Evolutionary conservation across 805 yeast genomes (phyloP).

Genomic region (Myxozyma monticola): DNA sequence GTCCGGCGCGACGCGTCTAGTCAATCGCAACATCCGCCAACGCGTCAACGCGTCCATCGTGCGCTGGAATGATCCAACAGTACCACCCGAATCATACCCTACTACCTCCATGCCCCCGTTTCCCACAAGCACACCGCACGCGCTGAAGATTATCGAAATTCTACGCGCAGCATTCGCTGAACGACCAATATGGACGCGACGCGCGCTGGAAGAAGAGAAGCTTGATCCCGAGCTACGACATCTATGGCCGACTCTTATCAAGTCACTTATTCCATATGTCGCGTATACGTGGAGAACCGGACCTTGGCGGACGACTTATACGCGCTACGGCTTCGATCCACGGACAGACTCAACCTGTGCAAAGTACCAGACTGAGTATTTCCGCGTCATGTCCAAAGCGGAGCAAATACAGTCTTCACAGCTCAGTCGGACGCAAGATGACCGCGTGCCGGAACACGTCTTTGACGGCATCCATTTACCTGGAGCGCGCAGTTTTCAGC

Average conservation of each 20-base stretch:
- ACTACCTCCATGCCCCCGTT: slow-evolving; percentile 37
- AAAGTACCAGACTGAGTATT: slow-evolving; percentile 80
- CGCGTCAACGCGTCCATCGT: slow-evolving; percentile 39
- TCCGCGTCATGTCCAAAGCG: slow-evolving; percentile 48
- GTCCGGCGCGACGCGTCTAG: slow-evolving; percentile 39
- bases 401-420: slow-evolving; percentile 22
- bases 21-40: slow-evolving; percentile 37
- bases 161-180: slow-evolving; percentile 53
- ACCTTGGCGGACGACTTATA: slow-evolving; percentile 90
- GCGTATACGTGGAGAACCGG: slow-evolving; percentile 83
- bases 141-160: slow-evolving; percentile 37
- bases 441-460: slow-evolving; percentile 45
- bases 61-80: slow-evolving; percentile 34
- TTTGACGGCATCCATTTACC: slow-evolving; percentile 77
- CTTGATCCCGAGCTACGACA: slow-evolving; percentile 38
- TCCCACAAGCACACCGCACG: slow-evolving; percentile 29
- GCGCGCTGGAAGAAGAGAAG: slow-evolving; percentile 51
- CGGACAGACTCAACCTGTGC: slow-evolving; percentile 53
- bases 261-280: slow-evolving; percentile 80
- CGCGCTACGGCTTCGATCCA: slow-evolving; percentile 80
- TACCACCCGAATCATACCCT: slow-evolving; percentile 32
- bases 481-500: slow-evolving; percentile 66
- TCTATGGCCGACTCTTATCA: slow-evolving; percentile 44
- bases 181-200: slow-evolving; percentile 84
- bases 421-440: slow-evolving; percentile 37